Conservation (phyloP, 139 green algal species). For the Eudorina sp. region DNA sequence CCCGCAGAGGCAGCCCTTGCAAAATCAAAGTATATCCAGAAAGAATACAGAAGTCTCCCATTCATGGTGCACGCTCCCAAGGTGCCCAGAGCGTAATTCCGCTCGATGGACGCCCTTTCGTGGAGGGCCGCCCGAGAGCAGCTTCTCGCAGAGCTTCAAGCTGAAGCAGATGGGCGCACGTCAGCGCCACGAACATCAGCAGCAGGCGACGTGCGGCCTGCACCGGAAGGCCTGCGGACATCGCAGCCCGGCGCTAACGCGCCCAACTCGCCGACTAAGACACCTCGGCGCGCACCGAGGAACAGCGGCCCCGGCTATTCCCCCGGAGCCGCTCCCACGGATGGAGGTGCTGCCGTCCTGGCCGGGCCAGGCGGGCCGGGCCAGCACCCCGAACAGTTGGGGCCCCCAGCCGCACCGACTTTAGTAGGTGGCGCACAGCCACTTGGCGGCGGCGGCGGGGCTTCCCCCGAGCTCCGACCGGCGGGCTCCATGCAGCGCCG, state of each 20-base stretch:
- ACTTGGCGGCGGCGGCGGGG: too few species aligned
- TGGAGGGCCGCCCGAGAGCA: slow-evolving; percentile 22
- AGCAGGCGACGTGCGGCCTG: neutral
- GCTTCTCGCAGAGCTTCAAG: slow-evolving; percentile 29
- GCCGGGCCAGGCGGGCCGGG: too few species aligned
- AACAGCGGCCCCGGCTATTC: neutral
- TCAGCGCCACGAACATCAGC: neutral
- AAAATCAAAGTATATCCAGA: neutral
- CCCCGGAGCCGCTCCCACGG: too few species aligned
- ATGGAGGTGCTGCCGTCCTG: too few species aligned
- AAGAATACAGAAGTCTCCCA: neutral
- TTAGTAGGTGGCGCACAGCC: too few species aligned
- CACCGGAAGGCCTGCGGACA: neutral
- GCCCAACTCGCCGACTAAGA: neutral
- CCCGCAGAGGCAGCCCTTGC: too few species aligned
- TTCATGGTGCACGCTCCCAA: neutral
- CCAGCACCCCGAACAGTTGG: too few species aligned
- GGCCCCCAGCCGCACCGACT: too few species aligned
- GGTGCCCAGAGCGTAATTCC: neutral
- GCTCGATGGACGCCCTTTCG: slow-evolving; percentile 2
- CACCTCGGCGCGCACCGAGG: neutral
- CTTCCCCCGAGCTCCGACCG: too few species aligned
- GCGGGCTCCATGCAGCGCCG: too few species aligned
- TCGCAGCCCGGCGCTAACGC: neutral
- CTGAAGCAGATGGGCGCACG: neutral